Conservation (phyloP, 805 yeast species). For the Saccharomycopsis sp. region DNA sequence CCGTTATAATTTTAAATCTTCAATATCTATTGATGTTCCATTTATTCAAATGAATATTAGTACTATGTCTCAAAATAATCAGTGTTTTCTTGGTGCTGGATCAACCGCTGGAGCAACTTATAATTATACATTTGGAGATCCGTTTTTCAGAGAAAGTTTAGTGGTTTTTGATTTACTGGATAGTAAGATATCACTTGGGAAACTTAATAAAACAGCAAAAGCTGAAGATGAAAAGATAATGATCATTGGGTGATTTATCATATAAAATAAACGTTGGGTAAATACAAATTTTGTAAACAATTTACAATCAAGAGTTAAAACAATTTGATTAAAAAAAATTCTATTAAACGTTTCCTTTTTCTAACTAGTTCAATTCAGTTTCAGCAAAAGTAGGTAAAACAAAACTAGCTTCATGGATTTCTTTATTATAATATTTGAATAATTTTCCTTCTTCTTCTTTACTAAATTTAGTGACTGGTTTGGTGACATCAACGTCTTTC, state of each 20-base stretch:
- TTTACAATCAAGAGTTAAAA: too few species aligned
- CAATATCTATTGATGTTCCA: constrained; percentile 14
- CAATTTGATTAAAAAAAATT: too few species aligned
- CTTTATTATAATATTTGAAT: constrained; percentile 73
- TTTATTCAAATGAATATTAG: constrained; percentile 9
- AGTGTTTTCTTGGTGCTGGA: constrained; percentile 8
- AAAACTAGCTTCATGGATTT: constrained; percentile 81
- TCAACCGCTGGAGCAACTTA: constrained; percentile 18
- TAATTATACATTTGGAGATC: constrained; percentile 46
- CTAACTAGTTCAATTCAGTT: too few species aligned
- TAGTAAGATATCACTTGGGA: too few species aligned
- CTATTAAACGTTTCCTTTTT: too few species aligned
- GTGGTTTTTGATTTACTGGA: constrained; percentile 44
- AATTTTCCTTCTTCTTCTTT: constrained; percentile 52
- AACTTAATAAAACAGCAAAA: constrained; percentile 36
- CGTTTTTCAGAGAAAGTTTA: constrained; percentile 41
- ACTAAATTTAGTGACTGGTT: constrained; percentile 58
- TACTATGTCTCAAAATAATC: background rate
- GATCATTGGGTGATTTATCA: too few species aligned
- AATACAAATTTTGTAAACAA: too few species aligned
- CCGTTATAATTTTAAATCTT: constrained; percentile 7
- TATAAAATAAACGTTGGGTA: too few species aligned
- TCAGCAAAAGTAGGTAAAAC: constrained; percentile 92
- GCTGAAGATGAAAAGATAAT: constrained; percentile 20
- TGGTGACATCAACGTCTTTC: constrained; percentile 46